Base-by-base conservation (phyloP, 768 basidiomycete species). In the Mycena vulgaris region DNA sequence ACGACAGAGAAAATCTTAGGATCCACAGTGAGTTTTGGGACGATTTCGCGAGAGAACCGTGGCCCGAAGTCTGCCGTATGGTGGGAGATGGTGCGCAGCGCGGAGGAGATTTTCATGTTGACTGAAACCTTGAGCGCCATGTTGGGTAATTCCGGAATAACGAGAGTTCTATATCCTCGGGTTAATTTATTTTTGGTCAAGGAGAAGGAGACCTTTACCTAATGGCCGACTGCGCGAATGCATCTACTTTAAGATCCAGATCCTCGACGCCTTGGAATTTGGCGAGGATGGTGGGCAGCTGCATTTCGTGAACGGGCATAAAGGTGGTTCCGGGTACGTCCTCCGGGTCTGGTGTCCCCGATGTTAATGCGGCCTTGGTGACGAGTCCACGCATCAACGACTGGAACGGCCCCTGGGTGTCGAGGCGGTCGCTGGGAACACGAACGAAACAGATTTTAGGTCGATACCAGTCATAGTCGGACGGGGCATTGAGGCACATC, bases 61-160 rank as follows among this genome's bases (percentile, higher is more conserved):
- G 88, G 88, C 3, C 87, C 88, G 71, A 89, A 86, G 72, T 88
- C 80, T 28, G 89, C 86, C 3, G 88, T 89, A 67, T 84, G 89
- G 72, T 89, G 89, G 48, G 89, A 89, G 58, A 90, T 88, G 4
- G 89, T 90, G 58, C 89, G 81, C 49, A 89, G 78, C 1, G 87
- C 81, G 25, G 89, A 90, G 23, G 89, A 89, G 66, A 90, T 87
- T 69, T 86, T 88, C 63, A 89, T 87, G 17, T 87, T 87, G 63
- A 90, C 82, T 8, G 88, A 81, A 30, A 89, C 72, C 70, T 89
- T 90, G 17, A 89, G 74, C 11, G 87, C 83, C 55, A 85, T 78
- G 23, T 82, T 82, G 23, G 82, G 83, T 40, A 86, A 79, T 39
- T 85, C 84, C 5, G 86, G 83, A 25, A 88, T 74, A 10, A 84